A percentile compares a stretch with the other conserved stretches of the same genome.
phyloP scores from a whole-genome alignment of 2,329 filamentous ascomycete species.

The Ceratocystis eucalypticola region DNA sequence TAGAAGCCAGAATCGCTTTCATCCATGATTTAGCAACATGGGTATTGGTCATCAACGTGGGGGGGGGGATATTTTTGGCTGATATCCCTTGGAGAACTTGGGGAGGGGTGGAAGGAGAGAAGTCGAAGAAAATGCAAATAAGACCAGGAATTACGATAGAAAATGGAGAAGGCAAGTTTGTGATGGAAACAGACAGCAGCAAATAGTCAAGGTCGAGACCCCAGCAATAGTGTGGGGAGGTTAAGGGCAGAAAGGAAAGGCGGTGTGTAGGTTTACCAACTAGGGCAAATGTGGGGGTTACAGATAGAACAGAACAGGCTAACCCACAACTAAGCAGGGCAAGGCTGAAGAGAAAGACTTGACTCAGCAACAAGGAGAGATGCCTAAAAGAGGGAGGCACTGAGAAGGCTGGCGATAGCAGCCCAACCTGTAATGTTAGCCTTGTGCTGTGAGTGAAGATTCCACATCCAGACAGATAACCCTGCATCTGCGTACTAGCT shows the following conservation, averaged over 20 bases:
- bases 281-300: background rate
- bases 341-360: background rate
- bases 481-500: background rate
- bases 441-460: background rate
- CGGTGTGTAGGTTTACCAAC: background rate
- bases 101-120: background rate
- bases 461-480: background rate
- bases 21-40: background rate
- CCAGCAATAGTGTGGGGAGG: background rate
- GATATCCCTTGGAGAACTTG: too few relatives aligned
- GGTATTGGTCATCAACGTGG: background rate
- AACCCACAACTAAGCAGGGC: background rate
- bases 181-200: too few relatives aligned
- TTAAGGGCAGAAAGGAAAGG: constrained; percentile 1
- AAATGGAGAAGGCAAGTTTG: too few relatives aligned
- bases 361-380: too few relatives aligned
- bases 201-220: background rate
- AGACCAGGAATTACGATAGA: background rate
- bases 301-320: background rate
- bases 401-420: background rate
- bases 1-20: background rate
- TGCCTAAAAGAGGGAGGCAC: background rate
- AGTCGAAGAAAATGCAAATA: background rate
- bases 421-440: background rate
- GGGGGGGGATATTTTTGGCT: background rate